Percentiles rank a stretch among this genome's conserved stretches.
phyloP scores from a whole-genome alignment of 345 rosid species.

The Hibiscus trionum region DNA sequence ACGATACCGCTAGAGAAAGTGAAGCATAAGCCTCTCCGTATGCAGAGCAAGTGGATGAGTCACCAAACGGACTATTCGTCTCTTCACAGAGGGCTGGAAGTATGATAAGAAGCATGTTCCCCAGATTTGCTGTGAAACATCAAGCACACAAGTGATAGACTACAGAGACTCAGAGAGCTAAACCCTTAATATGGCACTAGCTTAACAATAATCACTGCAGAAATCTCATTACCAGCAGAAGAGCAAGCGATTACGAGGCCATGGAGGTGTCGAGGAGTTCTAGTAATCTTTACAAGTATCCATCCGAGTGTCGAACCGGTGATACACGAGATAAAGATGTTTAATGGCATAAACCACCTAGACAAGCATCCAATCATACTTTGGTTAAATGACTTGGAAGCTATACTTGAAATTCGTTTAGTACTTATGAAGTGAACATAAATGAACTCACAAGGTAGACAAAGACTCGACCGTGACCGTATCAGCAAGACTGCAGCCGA shows the following conservation, averaged over 20 bases:
- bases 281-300: conserved; percentile 30
- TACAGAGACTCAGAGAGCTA: too few species aligned
- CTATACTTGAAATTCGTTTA: background rate
- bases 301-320: conserved; percentile 33
- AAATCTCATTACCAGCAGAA: conserved; percentile 31
- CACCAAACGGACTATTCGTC: conserved; percentile 56
- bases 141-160: background rate
- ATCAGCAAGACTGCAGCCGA: conserved; percentile 23
- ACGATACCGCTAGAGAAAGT: conserved; percentile 63
- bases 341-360: conserved; percentile 57
- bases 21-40: conserved; percentile 50
- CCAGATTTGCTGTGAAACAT: conserved; percentile 46
- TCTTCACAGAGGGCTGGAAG: conserved; percentile 70
- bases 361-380: background rate
- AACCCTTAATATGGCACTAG: background rate
- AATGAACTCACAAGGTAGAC: conserved; percentile 24
- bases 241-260: conserved; percentile 50
- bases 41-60: conserved; percentile 39
- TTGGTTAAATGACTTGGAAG: background rate
- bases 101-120: conserved; percentile 56
- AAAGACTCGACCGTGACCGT: conserved; percentile 18
- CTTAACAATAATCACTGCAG: background rate
- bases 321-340: conserved; percentile 25
- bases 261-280: conserved; percentile 28
- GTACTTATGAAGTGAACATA: background rate